Evolutionary conservation across 2,329 filamentous ascomycete genomes (phyloP).

Genomic region (Trichoderma oligosporum): DNA sequence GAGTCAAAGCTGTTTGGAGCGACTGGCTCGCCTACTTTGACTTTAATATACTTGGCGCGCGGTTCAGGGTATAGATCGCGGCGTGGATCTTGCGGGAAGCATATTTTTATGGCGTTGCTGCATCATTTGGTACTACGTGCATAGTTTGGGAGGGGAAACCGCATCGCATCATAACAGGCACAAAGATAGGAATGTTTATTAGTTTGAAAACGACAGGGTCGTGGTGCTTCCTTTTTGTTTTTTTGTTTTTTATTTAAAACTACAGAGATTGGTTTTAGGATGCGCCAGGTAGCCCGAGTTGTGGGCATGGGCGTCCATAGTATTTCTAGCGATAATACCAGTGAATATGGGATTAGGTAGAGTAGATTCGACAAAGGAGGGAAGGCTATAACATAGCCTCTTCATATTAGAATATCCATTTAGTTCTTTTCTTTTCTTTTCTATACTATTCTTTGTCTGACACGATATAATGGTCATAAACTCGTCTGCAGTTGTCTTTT

Average conservation of each 20-base stretch:
- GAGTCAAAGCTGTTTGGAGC: constrained; percentile 21
- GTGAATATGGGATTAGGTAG: constrained; percentile 19
- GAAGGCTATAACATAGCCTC: not conserved
- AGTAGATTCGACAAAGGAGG: constrained; percentile 7
- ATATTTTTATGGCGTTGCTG: constrained; percentile 37
- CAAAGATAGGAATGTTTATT: constrained; percentile 15
- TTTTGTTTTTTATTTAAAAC: not conserved
- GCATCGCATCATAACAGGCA: constrained; percentile 29
- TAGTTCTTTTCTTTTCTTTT: no score
- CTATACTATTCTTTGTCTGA: no score
- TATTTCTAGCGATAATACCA: constrained; percentile 24
- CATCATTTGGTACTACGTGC: constrained; percentile 29
- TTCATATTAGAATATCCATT: not conserved
- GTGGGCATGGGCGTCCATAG: constrained; percentile 3
- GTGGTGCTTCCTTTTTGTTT: constrained; percentile 24
- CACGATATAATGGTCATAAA: no score
- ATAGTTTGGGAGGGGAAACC: constrained; percentile 25
- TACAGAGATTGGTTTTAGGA: constrained; percentile 20
- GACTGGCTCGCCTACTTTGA: constrained; percentile 27
- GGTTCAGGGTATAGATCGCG: constrained; percentile 33
- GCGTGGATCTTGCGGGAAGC: constrained; percentile 32
- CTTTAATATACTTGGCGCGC: constrained; percentile 30
- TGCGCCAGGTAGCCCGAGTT: constrained; percentile 10
- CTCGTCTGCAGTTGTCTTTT: not conserved
- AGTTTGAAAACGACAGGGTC: constrained; percentile 25